Conservation (phyloP, 2,329 filamentous ascomycete species). For the Sporothrix variecibatus region DNA sequence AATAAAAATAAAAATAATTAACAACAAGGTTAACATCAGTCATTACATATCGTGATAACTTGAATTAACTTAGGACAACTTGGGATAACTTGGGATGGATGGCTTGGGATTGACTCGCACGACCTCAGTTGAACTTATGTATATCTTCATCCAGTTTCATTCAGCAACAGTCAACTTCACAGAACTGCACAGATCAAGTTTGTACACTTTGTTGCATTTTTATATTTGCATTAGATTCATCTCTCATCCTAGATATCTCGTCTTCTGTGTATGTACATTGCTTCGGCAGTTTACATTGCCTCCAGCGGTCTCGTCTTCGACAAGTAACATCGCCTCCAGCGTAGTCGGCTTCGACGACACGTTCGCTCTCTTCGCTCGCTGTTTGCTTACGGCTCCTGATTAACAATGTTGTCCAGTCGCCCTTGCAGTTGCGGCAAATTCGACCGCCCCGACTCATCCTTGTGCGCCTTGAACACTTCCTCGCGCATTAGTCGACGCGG, state of each 20-base stretch:
- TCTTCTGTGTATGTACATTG: not conserved
- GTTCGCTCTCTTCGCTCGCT: not conserved
- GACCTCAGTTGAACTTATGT: not conserved
- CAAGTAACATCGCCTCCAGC: not conserved
- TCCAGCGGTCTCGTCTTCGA: not conserved
- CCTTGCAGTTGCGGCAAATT: slow-evolving; percentile 41
- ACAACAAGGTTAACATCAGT: too few species aligned
- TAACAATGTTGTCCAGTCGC: slow-evolving; percentile 43
- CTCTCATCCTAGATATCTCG: not conserved
- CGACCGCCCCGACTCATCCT: slow-evolving; percentile 38
- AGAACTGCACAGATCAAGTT: too few species aligned
- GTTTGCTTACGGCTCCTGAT: slow-evolving; percentile 43
- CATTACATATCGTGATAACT: too few species aligned
- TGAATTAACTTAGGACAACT: too few species aligned
- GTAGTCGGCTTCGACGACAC: not conserved
- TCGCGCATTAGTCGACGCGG: slow-evolving; percentile 68
- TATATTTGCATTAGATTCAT: not conserved
- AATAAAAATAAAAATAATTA: too few species aligned
- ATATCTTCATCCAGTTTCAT: not conserved
- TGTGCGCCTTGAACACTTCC: slow-evolving; percentile 51
- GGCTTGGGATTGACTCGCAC: too few species aligned
- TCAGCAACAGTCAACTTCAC: not conserved
- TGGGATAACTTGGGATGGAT: too few species aligned
- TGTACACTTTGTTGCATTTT: not conserved
- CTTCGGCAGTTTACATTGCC: not conserved